Percentiles rank a stretch among this genome's conserved stretches.
Conservation (phyloP, 345 rosid species). For the rapeseed (Brassica napus) region Da-Ae NC_063440.1:22973001-22973500, state of each 20-base stretch:
- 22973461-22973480: slow-evolving; percentile 89
- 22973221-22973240: slow-evolving; percentile 63
- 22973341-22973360: background rate
- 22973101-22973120: slow-evolving; percentile 13
- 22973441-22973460: slow-evolving; percentile 72
- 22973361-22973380: background rate
- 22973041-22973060: background rate
- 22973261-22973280: slow-evolving; percentile 93
- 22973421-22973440: slow-evolving; percentile 55
- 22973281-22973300: slow-evolving; percentile 84
- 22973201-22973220: slow-evolving; percentile 65
- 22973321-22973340: background rate
- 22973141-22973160: slow-evolving; percentile 30
- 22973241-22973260: slow-evolving; percentile 78
- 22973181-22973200: slow-evolving; percentile 78
- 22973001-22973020: slow-evolving; percentile 17
- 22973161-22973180: slow-evolving; percentile 70
- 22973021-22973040: background rate
- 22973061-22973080: slow-evolving; percentile 28
- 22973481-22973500: slow-evolving; percentile 42
- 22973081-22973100: slow-evolving; percentile 11
- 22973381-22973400: slow-evolving; percentile 46
- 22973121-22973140: background rate
- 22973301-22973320: slow-evolving; percentile 54
- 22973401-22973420: slow-evolving; percentile 87